These are phyloP conservation scores for Colletotrichum karsti DNA, from an alignment of 2,329 filamentous ascomycete species.

Conservation along the genomic window DNA sequence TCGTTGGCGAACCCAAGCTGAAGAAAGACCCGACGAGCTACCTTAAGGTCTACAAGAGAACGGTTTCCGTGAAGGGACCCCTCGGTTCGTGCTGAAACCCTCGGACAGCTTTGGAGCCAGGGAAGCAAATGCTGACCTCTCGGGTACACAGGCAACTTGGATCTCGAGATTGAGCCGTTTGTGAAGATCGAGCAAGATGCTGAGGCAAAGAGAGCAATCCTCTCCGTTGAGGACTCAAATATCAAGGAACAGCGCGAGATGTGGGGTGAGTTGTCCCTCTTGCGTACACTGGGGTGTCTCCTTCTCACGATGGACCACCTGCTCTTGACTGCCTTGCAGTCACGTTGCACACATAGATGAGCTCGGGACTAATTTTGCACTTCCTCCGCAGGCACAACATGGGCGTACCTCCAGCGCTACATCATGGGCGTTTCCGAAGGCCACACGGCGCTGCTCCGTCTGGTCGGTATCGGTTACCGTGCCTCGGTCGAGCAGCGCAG, in stretches of 20 bases:
- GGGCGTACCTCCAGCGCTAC: slow-evolving; percentile 89
- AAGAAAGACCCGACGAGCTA: slow-evolving; percentile 66
- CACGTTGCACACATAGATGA: neutral
- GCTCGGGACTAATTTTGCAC: slow-evolving; percentile 31
- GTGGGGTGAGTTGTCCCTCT: slow-evolving; percentile 76
- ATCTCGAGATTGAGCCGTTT: slow-evolving; percentile 82
- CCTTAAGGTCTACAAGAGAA: slow-evolving; percentile 69
- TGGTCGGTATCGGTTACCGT: slow-evolving; percentile 96
- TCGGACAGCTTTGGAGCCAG: neutral
- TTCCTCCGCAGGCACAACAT: slow-evolving; percentile 75
- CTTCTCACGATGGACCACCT: neutral
- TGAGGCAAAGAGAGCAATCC: slow-evolving; percentile 66
- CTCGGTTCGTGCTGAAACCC: slow-evolving; percentile 66
- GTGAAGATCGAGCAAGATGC: slow-evolving; percentile 76
- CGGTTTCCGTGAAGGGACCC: slow-evolving; percentile 81
- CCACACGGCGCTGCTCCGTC: slow-evolving; percentile 89
- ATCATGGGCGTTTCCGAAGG: slow-evolving; percentile 96
- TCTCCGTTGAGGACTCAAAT: slow-evolving; percentile 75
- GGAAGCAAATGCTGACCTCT: slow-evolving; percentile 1
- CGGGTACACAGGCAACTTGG: slow-evolving; percentile 72
- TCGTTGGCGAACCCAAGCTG: slow-evolving; percentile 69
- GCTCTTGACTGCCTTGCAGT: neutral
- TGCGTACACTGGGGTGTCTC: neutral
- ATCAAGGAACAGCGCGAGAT: slow-evolving; percentile 85
- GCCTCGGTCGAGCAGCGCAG: slow-evolving; percentile 84